Base-by-base conservation (phyloP, 352 stramenopile species). In the Phytophthora palmivora region DNA sequence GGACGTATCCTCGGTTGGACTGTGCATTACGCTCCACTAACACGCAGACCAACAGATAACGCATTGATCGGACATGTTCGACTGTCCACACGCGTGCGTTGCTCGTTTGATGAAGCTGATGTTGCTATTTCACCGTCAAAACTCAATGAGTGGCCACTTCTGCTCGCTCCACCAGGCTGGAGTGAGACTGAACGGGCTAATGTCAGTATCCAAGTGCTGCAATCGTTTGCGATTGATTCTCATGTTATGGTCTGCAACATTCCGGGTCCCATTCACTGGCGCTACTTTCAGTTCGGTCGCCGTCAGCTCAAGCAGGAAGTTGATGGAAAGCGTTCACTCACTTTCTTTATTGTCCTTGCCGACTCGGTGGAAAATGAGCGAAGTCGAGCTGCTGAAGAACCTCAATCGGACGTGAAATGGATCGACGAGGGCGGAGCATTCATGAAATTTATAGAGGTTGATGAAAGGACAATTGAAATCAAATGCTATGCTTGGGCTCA, bases 141-240 rank as follows among this genome's bases (percentile, higher is more conserved):
- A 10, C 16, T 43, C 4, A 8, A 43, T 11, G 16, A n/a, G 24
- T 56, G 48, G 48, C 48, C 48, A 14, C n/a, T 56, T 8, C 4
- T 56, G 0, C 34, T 46, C 8, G 46, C 48, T 7, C 48, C 48
- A 12, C 8, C 26, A 12, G 10, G 11, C 8, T 56, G 36, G 33
- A 26, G 14, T 9, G 21, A 11, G 8, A 18, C 28, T 26, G 24
- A 30, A 5, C 37, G n/a, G 2, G 9, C 12, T 26, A 21, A 18
- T 45, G 47, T 38, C 21, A 57, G n/a, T 39, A 72, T 46, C n/a
- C 46, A 64, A 53, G 41, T 60, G 15, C 43, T 75, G 19, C 67
- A 75, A 50, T 14, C 39, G 19, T 24, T 75, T 11, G 51, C 53
- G 33, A n/a, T 33, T 11, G 49, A 71, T 33, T 32, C 48, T 4